These are phyloP conservation scores for Alternaria sp. DNA, from an alignment of 2,329 filamentous ascomycete species.

Conservation along the genomic window DNA sequence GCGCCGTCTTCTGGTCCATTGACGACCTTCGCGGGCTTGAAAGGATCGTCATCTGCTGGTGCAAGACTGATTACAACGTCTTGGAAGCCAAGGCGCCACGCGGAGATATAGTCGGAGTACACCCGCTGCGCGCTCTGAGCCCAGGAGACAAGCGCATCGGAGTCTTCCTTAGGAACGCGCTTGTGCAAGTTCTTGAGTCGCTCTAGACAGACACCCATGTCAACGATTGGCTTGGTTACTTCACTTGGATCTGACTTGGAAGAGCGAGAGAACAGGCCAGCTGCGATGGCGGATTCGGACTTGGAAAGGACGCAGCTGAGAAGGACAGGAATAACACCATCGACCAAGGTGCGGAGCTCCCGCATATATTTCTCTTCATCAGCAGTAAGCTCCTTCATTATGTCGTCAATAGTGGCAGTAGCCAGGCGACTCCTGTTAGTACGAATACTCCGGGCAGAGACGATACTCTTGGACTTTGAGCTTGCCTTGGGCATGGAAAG, in stretches of 20 bases:
- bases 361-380: constrained; percentile 90
- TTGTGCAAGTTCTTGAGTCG: constrained; percentile 82
- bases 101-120: constrained; percentile 84
- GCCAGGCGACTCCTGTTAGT: constrained; percentile 73
- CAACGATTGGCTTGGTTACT: constrained; percentile 85
- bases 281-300: constrained; percentile 68
- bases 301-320: constrained; percentile 83
- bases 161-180: constrained; percentile 77
- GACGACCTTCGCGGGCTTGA: constrained; percentile 54
- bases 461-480: constrained; percentile 72
- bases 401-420: constrained; percentile 74
- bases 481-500: constrained; percentile 75
- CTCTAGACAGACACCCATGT: constrained; percentile 92
- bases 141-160: constrained; percentile 79
- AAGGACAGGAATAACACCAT: constrained; percentile 93
- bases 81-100: constrained; percentile 93
- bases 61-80: constrained; percentile 94
- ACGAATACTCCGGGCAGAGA: constrained; percentile 80
- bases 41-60: constrained; percentile 70
- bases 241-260: constrained; percentile 64
- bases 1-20: constrained; percentile 57
- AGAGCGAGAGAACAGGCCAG: constrained; percentile 72
- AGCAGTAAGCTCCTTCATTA: constrained; percentile 79
- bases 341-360: constrained; percentile 90
- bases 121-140: constrained; percentile 78